Evolutionary conservation across 495 filamentous ascomycete species (phyloP), one percentile per base, ranked within the genome.

Genomic region (Talaromyces thailandensis): DNA sequence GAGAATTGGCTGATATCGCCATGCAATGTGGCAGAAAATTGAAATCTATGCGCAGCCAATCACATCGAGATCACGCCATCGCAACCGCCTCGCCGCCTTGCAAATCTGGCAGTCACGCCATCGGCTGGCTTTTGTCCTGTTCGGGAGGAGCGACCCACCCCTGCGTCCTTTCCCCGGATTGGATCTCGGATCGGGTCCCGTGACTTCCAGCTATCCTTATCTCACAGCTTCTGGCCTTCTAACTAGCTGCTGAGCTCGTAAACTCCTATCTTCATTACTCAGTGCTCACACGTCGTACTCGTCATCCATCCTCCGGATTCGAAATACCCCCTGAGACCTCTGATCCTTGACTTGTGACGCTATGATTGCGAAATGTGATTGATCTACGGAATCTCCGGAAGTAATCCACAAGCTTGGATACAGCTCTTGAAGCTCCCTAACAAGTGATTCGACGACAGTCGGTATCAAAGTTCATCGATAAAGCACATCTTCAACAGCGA

Each of bases 1-100:
- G 51, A 55, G 51, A n/a, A 28, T 29, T 55, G 23, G 26, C 51
- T 55, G 51, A 55, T 55, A 26, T 55, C 51, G 51, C 51, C 51
- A 55, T 55, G 4, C 51, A 1, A 14, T 40, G 12, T 21, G 43
- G 43, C 43, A 48, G 43, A 48, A 48, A 18, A 21, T 8, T 48
- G 43, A 48, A 48, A 18, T 48, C 18, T 48, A 21, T 21, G 18
- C 16, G 43, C n/a, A 55, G 51, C 51, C 51, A 55, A 55, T 55
- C 24, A 55, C 11, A 25, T 9, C 21, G 51, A 16, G 24, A 55
- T 55, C 21, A 55, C 51, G 51, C 51, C 23, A 55, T 55, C 43
- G 16, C n/a, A 9, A 6, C 43, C 43, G 43, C 43, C 43, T 48
- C 21, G 43, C 43, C 43, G 43, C 43, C 43, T 48, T 48, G 43